Evolutionary conservation across 2,329 filamentous ascomycete species (phyloP), one percentile per base, ranked within the genome.

Genomic region (Zalaria obscura): DNA sequence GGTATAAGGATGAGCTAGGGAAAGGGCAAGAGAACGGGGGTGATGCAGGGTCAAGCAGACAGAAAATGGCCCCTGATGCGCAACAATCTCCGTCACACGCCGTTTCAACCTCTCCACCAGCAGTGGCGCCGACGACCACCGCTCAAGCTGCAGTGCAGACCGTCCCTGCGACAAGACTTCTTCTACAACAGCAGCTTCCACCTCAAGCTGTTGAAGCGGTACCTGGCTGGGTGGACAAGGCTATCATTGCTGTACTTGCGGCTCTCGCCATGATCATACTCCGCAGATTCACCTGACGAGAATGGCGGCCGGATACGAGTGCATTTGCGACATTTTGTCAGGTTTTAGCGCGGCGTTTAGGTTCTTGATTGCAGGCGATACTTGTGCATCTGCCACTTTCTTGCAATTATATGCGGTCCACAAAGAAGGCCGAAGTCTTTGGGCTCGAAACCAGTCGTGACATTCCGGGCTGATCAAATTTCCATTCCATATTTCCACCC

Each of bases 191-290:
- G 2, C 50, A 43, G 39, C 42, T 43, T 48, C 41, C 47, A 39
- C 36, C 41, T 11, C 38, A 41, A 31, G 41, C 28, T 5, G 36
- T 41, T 28, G 42, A 46, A 5, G 36, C 40, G 7, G 43, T 40
- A 35, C 41, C 34, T 2, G 63, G 77, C 8, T 93, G 85, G 82
- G 69, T 94, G 11, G 88, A 94, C 59, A 76, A 83, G 47, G 73
- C 80, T 32, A 94, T 94, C 49, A 75, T 80, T 25, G 80, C 76
- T 5, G 62, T 94, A 11, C 66, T 84, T 0, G 69, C 84, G 9
- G 67, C 83, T 26, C 64, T 94, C 18, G 65, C 78, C 3, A 75
- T 83, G 25, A 75, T 93, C 67, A 65, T 94, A 3, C 48, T 74
- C 25, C 67, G 66, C 27, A 38, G 39, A 7, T 27, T 38, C 25